Base-by-base conservation (phyloP, 1,284 basidiomycete species). In the Ganoderma leucocontextum region DNA sequence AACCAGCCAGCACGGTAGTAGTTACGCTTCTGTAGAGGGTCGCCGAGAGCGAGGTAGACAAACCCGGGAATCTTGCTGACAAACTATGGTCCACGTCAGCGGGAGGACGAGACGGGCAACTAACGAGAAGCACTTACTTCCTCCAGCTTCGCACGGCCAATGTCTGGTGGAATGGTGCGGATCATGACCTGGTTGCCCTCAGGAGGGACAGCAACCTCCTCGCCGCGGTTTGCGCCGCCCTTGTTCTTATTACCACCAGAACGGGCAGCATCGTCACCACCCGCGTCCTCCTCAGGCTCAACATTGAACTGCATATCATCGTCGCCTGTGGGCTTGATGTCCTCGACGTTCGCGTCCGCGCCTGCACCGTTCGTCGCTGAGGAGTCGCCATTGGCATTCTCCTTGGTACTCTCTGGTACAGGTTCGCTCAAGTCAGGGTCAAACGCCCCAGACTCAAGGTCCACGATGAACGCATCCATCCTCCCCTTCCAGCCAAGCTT, bases 1-100 rank as follows among this genome's bases (percentile, higher is more conserved):
- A 96, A 85, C 95, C 96, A 98, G 7, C 94, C 96, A 2, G 95
- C 94, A 44, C 96, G 92, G 78, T 96, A 95, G 78, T 94, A 97
- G 74, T 93, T 94, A 70, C 94, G 90, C 81, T 95, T 95, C 77
- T 95, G 91, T 38, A 95, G 83, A 4, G 96, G 95, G 75, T 98
- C 96, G 25, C 94, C 94, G 1, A 98, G 82, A 1, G 96, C 95
- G 35, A 98, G 86, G 80, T 97, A 94, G 62, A 90, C 81, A 75
- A 87, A 94, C 7, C 92, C 91, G 15, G 88, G 85, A 69, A 93
- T 82, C 75, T 87, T 89, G 70, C 84, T 82, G 74, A 90, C 90
- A 60, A 87, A 87, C 92, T 94, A 70, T 10, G 41, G 41, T 13
- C 17, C 15, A 17, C n/a, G 58, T 68, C 39, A 64, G 60, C 42